Evolutionary conservation across 2,329 filamentous ascomycete species (phyloP), one percentile per base, ranked within the genome.

Genomic region (Allantophomopsis lycopodina): DNA sequence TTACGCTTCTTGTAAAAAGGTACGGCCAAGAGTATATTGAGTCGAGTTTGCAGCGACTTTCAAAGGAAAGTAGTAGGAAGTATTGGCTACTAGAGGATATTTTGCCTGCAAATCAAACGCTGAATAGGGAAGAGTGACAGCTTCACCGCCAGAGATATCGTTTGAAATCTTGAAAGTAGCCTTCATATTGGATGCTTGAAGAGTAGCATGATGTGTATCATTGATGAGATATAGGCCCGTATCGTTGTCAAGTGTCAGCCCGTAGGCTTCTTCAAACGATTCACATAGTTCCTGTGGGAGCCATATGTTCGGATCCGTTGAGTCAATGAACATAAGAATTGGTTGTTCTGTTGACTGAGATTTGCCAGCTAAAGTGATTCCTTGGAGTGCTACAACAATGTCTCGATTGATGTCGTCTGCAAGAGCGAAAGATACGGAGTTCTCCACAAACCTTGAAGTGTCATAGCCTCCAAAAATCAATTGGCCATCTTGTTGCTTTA

Each of bases 401-500:
- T 64, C 60, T 2, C 59, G 55, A n/a, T 56, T 56, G 16, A 59
- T 31, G 38, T 63, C 59, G 32, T 46, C 52, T 4, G 56, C 55
- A 50, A 64, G 55, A 18, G 55, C 56, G 44, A 63, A 63, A 5
- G 53, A 51, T 2, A 52, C 58, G 2, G 51, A 43, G 42, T 62
- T 62, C 18, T 55, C 50, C 1, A 36, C 44, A 47, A 62, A 61
- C 31, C 60, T 53, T 2, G 60, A 61, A 0, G 53, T 51, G 39
- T 63, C 60, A 42, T 60, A 63, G 3, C 60, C 61, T 12, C 56
- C 58, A 33, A 64, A 57, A 11, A 62, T 58, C 6, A 64, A 44
- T 35, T 62, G 59, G 5, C 57, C 59, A 38, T 59, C 60, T 50
- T 5, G 57, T 56, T 53, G 37, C 42, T 37, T 48, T 44, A 14